Conservation (phyloP, 2,329 filamentous ascomycete species). For the Talaromyces piceae region DNA sequence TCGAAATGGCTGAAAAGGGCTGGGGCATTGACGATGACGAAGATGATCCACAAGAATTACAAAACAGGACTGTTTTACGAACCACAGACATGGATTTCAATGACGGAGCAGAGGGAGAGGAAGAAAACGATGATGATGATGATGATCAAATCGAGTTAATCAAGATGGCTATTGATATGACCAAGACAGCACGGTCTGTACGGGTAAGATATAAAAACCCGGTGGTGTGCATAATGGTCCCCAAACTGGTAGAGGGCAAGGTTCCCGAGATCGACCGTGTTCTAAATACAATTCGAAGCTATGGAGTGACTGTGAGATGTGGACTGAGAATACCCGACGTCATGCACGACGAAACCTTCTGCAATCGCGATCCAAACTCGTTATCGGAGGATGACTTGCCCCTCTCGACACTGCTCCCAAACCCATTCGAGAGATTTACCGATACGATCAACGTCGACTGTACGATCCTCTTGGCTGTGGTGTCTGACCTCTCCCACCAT, state of each 20-base stretch:
- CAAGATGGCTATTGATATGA: slow-evolving; percentile 52
- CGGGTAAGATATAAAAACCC: slow-evolving; percentile 55
- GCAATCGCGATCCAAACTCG: slow-evolving; percentile 6
- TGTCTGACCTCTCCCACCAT: slow-evolving; percentile 65
- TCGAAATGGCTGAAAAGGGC: slow-evolving; percentile 62
- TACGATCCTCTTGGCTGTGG: slow-evolving; percentile 63
- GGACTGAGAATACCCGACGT: slow-evolving; percentile 17
- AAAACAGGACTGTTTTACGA: slow-evolving; percentile 17
- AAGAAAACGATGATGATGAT: slow-evolving; percentile 40
- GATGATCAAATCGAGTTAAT: slow-evolving; percentile 53
- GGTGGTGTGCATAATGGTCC: slow-evolving; percentile 52
- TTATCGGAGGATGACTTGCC: slow-evolving; percentile 13
- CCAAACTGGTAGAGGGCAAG: slow-evolving; percentile 47
- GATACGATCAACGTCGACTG: slow-evolving; percentile 41
- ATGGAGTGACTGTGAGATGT: slow-evolving; percentile 39
- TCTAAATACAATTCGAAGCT: slow-evolving; percentile 48
- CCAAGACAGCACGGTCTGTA: slow-evolving; percentile 49
- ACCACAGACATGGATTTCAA: slow-evolving; percentile 23
- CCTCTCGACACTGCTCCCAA: slow-evolving; percentile 31
- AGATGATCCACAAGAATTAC: not conserved
- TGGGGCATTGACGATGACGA: slow-evolving; percentile 47
- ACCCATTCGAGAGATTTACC: slow-evolving; percentile 36
- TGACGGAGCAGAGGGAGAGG: too few relatives aligned
- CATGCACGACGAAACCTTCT: slow-evolving; percentile 5
- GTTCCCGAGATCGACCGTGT: slow-evolving; percentile 50